Evolutionary conservation across 495 filamentous ascomycete species (phyloP).

Genomic region (Hypoxylon fuscum): DNA sequence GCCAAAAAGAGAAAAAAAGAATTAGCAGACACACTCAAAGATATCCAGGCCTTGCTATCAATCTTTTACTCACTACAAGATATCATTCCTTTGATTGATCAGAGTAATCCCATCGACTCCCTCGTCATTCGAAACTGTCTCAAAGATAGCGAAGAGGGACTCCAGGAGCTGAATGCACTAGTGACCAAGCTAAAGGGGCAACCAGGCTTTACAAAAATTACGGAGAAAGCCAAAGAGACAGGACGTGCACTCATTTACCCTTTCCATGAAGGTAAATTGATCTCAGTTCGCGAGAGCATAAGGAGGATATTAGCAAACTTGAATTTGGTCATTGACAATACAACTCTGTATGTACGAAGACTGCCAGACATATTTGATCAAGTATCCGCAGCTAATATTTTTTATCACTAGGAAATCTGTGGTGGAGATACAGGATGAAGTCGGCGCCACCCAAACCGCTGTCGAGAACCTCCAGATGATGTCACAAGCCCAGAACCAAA

Average conservation of each 20-base stretch:
- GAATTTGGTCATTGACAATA: neutral
- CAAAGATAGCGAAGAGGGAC: neutral
- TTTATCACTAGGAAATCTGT: neutral
- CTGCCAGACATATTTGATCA: neutral
- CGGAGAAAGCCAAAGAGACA: neutral
- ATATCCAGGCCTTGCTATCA: constrained; percentile 2
- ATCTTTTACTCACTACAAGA: neutral
- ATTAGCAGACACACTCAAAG: constrained; percentile 4
- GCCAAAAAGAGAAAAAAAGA: constrained; percentile 11
- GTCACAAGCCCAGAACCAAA: neutral
- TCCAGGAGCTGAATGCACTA: neutral
- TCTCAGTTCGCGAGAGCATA: neutral
- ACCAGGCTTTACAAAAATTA: neutral
- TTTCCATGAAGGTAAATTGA: neutral
- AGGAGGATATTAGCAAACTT: neutral
- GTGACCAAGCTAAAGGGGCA: neutral
- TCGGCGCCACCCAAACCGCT: neutral
- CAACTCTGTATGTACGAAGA: neutral
- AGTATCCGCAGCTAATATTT: neutral
- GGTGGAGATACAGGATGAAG: neutral
- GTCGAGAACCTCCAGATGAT: neutral
- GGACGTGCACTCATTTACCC: neutral
- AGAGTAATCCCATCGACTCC: neutral
- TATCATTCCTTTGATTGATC: neutral
- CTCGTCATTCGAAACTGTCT: constrained; percentile 1